Percentiles rank a stretch among this genome's conserved stretches.
These are phyloP conservation scores for Cavenderia fasciculata DNA, from an alignment of 78 protist species.

Conservation along the genomic window DNA sequence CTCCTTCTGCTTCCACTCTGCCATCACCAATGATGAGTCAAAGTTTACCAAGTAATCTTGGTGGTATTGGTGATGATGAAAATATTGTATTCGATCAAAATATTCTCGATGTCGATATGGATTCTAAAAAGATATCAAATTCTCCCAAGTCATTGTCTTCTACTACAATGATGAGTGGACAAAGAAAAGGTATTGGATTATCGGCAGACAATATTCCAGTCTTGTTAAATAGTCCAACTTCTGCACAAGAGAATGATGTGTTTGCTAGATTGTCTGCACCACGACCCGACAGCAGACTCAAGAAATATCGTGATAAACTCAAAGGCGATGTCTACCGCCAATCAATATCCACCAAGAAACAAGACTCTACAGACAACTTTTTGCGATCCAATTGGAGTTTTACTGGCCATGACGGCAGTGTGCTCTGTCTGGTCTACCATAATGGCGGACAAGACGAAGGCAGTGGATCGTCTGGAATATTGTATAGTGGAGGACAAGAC, in stretches of 20 bases:
- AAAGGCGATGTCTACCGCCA: slow-evolving; percentile 26
- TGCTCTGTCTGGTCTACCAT: slow-evolving; percentile 9
- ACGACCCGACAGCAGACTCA: slow-evolving; percentile 62
- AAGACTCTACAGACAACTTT: neutral
- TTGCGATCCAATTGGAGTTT: slow-evolving; percentile 33
- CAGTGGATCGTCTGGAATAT: neutral
- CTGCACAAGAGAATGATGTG: slow-evolving; percentile 7
- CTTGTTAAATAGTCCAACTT: neutral
- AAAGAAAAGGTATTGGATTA: neutral
- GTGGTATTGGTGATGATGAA: neutral
- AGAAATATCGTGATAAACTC: slow-evolving; percentile 46
- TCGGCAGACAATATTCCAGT: slow-evolving; percentile 10
- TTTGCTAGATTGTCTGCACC: slow-evolving; percentile 60
- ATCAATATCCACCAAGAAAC: neutral
- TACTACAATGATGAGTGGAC: neutral
- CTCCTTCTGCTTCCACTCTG: no score
- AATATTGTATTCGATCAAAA: slow-evolving; percentile 15
- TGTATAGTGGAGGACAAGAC: slow-evolving; percentile 45
- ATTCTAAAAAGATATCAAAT: neutral
- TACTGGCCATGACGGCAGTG: slow-evolving; percentile 61
- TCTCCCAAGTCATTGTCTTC: slow-evolving; percentile 1
- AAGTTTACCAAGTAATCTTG: no score
- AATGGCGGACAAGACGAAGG: neutral
- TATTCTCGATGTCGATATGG: slow-evolving; percentile 62
- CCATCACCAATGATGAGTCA: no score